Conservation (phyloP, 345 rosid genomes). For the Diplotaxis tenuifolia region DNA sequence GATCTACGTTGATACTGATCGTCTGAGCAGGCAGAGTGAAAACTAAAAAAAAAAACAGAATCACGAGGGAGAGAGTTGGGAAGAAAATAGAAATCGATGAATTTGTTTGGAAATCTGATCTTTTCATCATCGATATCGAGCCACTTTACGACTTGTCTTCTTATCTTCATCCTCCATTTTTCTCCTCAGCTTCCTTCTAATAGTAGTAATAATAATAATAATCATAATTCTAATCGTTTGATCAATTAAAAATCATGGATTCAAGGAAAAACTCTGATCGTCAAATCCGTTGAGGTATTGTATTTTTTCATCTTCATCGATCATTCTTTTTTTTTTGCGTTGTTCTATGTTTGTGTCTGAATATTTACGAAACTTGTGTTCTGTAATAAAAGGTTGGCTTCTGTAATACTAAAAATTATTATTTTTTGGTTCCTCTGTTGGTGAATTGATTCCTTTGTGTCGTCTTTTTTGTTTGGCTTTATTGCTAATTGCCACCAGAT, state of each 20-base stretch:
- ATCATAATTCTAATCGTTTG: conserved; percentile 24
- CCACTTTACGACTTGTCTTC: conserved; percentile 73
- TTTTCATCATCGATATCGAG: conserved; percentile 52
- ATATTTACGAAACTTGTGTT: too few species aligned
- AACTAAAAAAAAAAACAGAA: neutral
- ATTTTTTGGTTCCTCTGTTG: conserved; percentile 29
- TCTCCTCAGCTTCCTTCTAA: conserved; percentile 63
- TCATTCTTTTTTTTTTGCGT: neutral
- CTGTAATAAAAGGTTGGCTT: neutral
- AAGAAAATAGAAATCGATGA: conserved; percentile 66
- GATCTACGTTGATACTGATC: conserved; percentile 17
- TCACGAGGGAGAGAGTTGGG: neutral
- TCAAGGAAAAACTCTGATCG: conserved; percentile 70
- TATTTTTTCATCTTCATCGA: neutral
- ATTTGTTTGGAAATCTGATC: conserved; percentile 86
- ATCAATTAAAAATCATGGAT: conserved; percentile 50
- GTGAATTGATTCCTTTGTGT: conserved; percentile 8
- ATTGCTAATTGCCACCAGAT: conserved; percentile 21
- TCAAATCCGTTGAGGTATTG: conserved; percentile 68
- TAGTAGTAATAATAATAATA: conserved; percentile 16
- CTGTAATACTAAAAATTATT: too few species aligned
- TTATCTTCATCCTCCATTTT: conserved; percentile 73
- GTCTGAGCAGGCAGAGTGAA: conserved; percentile 20
- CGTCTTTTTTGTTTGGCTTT: conserved; percentile 15
- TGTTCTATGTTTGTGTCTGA: too few species aligned